Evolutionary conservation across 2,329 filamentous ascomycete species (phyloP).

Genomic region (Thermoascus crustaceus): DNA sequence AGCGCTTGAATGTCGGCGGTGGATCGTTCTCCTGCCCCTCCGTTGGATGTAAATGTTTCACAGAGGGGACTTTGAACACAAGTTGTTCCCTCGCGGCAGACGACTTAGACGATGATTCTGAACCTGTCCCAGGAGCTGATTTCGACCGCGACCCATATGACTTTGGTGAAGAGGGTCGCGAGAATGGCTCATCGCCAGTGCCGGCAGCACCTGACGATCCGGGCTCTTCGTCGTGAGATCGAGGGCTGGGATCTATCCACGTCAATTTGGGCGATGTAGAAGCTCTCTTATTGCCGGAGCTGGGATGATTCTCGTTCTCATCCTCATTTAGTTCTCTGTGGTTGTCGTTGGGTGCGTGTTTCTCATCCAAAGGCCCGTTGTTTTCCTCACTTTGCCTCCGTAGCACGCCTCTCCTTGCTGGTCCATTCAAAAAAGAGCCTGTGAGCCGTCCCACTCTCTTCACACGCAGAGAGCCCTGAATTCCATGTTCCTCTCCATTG

Average conservation of each 20-base stretch:
- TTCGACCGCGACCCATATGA: slow-evolving; percentile 28
- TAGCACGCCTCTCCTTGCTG: slow-evolving; percentile 63
- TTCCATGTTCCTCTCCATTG: slow-evolving; percentile 55
- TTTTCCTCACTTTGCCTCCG: slow-evolving; percentile 58
- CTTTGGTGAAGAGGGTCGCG: slow-evolving; percentile 27
- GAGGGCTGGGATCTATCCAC: slow-evolving; percentile 28
- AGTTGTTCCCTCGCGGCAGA: slow-evolving; percentile 40
- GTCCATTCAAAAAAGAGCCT: slow-evolving; percentile 71
- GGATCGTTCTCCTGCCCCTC: slow-evolving; percentile 82
- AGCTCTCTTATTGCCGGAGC: slow-evolving; percentile 19
- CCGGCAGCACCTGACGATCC: slow-evolving; percentile 16
- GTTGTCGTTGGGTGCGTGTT: slow-evolving; percentile 19
- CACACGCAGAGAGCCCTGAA: slow-evolving; percentile 67
- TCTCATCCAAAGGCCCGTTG: slow-evolving; percentile 30
- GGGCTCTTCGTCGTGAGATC: slow-evolving; percentile 14
- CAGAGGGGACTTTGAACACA: slow-evolving; percentile 51
- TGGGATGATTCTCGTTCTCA: slow-evolving; percentile 19
- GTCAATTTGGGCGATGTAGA: slow-evolving; percentile 29
- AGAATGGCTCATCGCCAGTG: slow-evolving; percentile 22
- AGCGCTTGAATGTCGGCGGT: slow-evolving; percentile 58
- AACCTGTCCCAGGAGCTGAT: slow-evolving; percentile 36
- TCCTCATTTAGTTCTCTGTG: slow-evolving; percentile 20
- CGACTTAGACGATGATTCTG: slow-evolving; percentile 30
- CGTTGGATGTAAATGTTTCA: slow-evolving; percentile 51
- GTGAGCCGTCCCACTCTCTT: slow-evolving; percentile 68